Conservation (phyloP, 2,329 filamentous ascomycete genomes). For the Xylariaceae sp. region DNA sequence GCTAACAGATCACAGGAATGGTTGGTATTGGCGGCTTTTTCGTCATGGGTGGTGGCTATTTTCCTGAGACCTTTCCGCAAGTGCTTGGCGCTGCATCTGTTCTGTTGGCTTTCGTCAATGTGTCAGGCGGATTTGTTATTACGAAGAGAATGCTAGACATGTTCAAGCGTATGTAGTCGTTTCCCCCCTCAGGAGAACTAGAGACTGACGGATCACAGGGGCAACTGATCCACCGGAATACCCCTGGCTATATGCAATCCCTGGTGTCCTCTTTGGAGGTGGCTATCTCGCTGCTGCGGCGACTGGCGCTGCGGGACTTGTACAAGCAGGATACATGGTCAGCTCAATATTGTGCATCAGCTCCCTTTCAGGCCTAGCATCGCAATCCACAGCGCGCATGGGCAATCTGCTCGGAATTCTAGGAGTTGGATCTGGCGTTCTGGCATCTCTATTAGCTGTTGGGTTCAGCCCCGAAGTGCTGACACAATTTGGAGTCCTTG, state of each 20-base stretch:
- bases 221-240: conserved; percentile 88
- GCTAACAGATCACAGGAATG: conserved; percentile 58
- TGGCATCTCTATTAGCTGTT: conserved; percentile 79
- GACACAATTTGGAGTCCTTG: conserved; percentile 77
- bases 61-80: conserved; percentile 80
- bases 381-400: conserved; percentile 79
- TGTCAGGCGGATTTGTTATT: conserved; percentile 87
- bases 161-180: conserved; percentile 66
- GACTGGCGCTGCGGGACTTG: conserved; percentile 80
- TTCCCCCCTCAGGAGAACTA: neutral
- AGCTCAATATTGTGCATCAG: conserved; percentile 84
- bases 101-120: conserved; percentile 83
- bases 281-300: conserved; percentile 79
- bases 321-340: conserved; percentile 85
- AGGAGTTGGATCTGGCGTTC: conserved; percentile 79
- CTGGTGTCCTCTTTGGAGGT: conserved; percentile 75
- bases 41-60: conserved; percentile 80
- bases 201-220: conserved; percentile 46
- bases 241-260: conserved; percentile 82
- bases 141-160: conserved; percentile 94
- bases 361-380: conserved; percentile 79
- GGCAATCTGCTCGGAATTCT: conserved; percentile 87
- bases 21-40: conserved; percentile 88
- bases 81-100: conserved; percentile 78
- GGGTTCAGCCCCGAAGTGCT: conserved; percentile 80